Conservation (phyloP, 1,284 basidiomycete genomes). For the Phylloboletellus chloephorus region DNA sequence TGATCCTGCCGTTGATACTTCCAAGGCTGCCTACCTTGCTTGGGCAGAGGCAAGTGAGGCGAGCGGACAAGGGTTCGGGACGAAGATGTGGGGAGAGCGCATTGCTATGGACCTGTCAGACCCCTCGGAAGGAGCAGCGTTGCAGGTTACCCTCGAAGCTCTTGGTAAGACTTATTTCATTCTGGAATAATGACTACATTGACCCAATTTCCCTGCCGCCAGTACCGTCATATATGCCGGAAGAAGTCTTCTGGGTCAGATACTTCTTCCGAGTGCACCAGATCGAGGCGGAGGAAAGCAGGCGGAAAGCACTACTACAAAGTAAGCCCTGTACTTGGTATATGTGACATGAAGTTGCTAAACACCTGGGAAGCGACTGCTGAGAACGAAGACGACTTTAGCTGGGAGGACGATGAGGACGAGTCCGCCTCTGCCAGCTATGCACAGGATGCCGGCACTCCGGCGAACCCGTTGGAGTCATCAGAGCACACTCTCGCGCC, state of each 20-base stretch:
- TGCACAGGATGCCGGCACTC: constrained; percentile 8
- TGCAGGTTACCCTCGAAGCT: constrained; percentile 54
- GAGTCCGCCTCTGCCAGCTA: constrained; percentile 34
- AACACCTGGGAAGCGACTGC: constrained; percentile 38
- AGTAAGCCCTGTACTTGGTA: constrained; percentile 40
- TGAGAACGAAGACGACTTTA: constrained; percentile 71
- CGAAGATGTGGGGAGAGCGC: constrained; percentile 51
- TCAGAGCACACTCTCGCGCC: constrained; percentile 33
- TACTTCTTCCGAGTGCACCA: constrained; percentile 90
- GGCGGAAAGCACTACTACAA: constrained; percentile 75
- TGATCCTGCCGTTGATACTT: constrained; percentile 66
- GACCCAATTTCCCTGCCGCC: constrained; percentile 4
- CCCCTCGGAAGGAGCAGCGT: constrained; percentile 47
- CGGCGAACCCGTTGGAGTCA: constrained; percentile 14
- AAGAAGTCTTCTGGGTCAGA: constrained; percentile 80
- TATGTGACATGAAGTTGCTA: constrained; percentile 6
- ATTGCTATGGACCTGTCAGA: constrained; percentile 48
- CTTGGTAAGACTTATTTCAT: constrained; percentile 47
- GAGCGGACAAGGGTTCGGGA: constrained; percentile 50
- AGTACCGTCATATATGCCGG: constrained; percentile 71
- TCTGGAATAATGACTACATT: constrained; percentile 5
- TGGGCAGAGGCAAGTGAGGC: constrained; percentile 56
- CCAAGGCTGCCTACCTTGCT: constrained; percentile 50
- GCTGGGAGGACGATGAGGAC: constrained; percentile 76
- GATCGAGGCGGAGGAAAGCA: constrained; percentile 78